phyloP scores from a whole-genome alignment of 2,329 filamentous ascomycete genomes.

The Pyricularia sp. region DNA sequence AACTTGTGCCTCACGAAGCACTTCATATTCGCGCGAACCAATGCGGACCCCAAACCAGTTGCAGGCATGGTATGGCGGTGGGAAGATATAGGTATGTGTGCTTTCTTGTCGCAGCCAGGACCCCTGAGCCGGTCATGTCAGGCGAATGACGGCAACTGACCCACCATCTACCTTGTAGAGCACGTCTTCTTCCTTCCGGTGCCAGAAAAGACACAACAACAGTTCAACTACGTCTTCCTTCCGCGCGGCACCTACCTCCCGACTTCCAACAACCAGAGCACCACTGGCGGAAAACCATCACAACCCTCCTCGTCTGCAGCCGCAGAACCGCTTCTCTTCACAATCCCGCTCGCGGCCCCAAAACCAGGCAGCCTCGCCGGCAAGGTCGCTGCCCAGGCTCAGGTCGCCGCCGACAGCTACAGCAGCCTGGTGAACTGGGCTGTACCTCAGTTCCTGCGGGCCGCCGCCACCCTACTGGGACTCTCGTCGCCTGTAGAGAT shows the following conservation, averaged over 20 bases:
- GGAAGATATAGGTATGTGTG: constrained; percentile 43
- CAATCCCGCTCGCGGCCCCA: constrained; percentile 43
- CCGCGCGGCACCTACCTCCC: constrained; percentile 40
- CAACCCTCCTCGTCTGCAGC: not conserved
- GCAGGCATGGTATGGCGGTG: constrained; percentile 44
- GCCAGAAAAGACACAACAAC: constrained; percentile 50
- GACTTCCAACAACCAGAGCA: constrained; percentile 16
- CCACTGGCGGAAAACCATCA: constrained; percentile 5
- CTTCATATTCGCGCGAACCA: constrained; percentile 45
- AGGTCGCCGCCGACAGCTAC: constrained; percentile 45
- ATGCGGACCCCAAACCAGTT: constrained; percentile 25
- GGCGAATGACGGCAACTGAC: not conserved
- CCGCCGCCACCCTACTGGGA: not conserved
- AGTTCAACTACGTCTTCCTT: constrained; percentile 54
- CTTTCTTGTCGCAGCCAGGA: no score
- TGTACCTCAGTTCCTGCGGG: constrained; percentile 35
- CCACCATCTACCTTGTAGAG: constrained; percentile 24
- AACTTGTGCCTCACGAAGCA: constrained; percentile 48
- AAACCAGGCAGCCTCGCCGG: constrained; percentile 47
- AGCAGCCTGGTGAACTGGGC: constrained; percentile 49
- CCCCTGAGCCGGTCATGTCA: no score
- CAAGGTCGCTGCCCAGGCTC: constrained; percentile 32
- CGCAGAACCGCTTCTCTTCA: constrained; percentile 51
- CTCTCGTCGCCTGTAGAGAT: constrained; percentile 30
- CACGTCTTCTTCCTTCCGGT: constrained; percentile 51